phyloP scores from a whole-genome alignment of 441 rosid genomes.

The Populus hybrid region DNA sequence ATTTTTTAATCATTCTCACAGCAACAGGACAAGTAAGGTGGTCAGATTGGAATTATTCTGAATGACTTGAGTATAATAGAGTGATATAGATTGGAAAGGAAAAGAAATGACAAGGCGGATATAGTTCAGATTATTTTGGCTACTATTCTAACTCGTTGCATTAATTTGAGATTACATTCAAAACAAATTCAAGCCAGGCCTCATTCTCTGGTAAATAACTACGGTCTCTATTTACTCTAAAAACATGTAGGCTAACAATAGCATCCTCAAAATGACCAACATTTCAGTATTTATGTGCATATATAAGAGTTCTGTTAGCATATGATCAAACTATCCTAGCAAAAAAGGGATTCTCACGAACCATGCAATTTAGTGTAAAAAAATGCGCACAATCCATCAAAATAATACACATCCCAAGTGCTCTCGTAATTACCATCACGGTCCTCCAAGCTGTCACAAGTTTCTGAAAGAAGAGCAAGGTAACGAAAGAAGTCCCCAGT shows the following conservation, averaged over 20 bases:
- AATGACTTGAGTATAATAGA: neutral
- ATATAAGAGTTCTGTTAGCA: neutral
- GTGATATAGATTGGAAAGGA: neutral
- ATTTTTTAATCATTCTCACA: neutral
- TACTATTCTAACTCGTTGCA: neutral
- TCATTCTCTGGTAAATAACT: neutral
- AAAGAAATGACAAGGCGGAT: neutral
- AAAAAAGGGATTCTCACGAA: conserved; percentile 2
- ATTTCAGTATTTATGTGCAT: neutral
- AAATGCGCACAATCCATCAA: conserved; percentile 7
- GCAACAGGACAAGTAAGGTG: neutral
- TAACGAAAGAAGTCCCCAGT: conserved; percentile 72
- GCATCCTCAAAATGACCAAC: neutral
- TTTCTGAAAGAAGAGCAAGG: conserved; percentile 61
- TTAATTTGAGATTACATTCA: neutral
- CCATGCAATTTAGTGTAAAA: neutral
- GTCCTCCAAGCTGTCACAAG: conserved; percentile 67
- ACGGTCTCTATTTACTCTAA: neutral
- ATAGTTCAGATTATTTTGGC: neutral
- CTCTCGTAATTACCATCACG: conserved; percentile 62
- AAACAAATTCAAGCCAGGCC: neutral
- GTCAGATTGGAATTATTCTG: neutral
- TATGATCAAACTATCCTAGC: neutral
- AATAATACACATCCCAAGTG: conserved; percentile 1
- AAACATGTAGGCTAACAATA: neutral